A percentile compares a stretch with the other conserved stretches of the same genome.
Conservation (phyloP, 108 stramenopile species). For the Cylindrotheca fusiformis region DNA sequence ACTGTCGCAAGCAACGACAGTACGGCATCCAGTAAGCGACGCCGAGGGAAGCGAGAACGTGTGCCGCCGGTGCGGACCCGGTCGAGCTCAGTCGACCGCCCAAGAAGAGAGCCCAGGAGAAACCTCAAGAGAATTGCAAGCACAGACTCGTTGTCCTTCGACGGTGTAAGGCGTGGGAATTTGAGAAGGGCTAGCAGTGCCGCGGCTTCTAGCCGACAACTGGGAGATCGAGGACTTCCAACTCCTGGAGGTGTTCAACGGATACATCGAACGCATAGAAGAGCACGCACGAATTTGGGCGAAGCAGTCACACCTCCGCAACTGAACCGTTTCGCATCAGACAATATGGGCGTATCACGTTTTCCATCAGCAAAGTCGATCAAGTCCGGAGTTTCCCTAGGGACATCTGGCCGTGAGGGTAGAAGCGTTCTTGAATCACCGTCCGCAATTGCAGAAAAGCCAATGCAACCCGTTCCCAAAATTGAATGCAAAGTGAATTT, state of each 20-base stretch:
- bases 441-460: constrained; percentile 6
- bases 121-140: no score
- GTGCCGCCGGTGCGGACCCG: neutral
- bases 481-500: constrained; percentile 42
- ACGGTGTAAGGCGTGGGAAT: no score
- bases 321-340: no score
- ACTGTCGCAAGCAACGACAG: constrained; percentile 16
- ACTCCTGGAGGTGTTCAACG: no score
- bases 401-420: neutral
- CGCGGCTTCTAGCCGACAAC: no score
- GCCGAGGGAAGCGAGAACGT: constrained; percentile 62
- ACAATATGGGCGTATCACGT: no score
- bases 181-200: no score
- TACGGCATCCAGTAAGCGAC: constrained; percentile 25
- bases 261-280: no score
- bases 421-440: constrained; percentile 17
- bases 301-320: no score
- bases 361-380: neutral
- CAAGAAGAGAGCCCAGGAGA: neutral
- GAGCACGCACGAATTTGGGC: no score
- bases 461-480: constrained; percentile 12
- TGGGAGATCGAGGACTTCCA: no score
- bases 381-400: neutral
- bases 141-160: no score
- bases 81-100: neutral